Percentiles rank a stretch among this genome's conserved stretches.
Evolutionary conservation across 257 asterid genomes (phyloP).

Genomic region (Solanum gandarillasii): DNA sequence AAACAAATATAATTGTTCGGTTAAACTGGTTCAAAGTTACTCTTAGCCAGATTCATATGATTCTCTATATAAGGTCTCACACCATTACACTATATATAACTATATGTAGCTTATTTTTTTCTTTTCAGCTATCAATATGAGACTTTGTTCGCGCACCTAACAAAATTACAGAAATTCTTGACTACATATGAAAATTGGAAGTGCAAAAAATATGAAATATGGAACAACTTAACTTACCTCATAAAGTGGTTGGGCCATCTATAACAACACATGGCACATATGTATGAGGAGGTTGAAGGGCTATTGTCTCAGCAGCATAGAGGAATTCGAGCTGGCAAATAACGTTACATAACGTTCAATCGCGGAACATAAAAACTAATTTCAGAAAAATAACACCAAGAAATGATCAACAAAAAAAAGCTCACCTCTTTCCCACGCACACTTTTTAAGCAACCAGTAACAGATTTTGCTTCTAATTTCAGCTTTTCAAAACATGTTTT

Average conservation of each 20-base stretch:
- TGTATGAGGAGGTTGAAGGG: slow-evolving; percentile 70
- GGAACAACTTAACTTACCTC: slow-evolving; percentile 40
- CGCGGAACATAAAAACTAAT: background rate
- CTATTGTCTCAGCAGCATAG: slow-evolving; percentile 56
- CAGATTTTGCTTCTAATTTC: slow-evolving; percentile 56
- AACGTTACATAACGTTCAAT: background rate
- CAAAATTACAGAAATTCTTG: background rate
- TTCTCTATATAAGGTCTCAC: background rate
- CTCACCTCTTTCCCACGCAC: slow-evolving; percentile 60
- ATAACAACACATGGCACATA: slow-evolving; percentile 90
- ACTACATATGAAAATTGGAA: background rate
- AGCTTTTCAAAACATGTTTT: slow-evolving; percentile 58
- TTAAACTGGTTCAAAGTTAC: background rate
- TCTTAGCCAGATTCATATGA: background rate
- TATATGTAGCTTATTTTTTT: background rate
- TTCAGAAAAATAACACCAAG: background rate
- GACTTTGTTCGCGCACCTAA: background rate
- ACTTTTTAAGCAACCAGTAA: slow-evolving; percentile 33
- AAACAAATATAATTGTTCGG: background rate
- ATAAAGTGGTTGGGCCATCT: slow-evolving; percentile 72
- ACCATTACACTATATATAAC: background rate
- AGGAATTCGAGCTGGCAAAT: slow-evolving; percentile 57
- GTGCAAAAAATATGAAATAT: background rate
- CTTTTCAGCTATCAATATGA: background rate
- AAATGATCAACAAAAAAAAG: background rate